phyloP scores from a whole-genome alignment of 2,329 filamentous ascomycete genomes.

The Purpureocillium takamizusanense region DNA sequence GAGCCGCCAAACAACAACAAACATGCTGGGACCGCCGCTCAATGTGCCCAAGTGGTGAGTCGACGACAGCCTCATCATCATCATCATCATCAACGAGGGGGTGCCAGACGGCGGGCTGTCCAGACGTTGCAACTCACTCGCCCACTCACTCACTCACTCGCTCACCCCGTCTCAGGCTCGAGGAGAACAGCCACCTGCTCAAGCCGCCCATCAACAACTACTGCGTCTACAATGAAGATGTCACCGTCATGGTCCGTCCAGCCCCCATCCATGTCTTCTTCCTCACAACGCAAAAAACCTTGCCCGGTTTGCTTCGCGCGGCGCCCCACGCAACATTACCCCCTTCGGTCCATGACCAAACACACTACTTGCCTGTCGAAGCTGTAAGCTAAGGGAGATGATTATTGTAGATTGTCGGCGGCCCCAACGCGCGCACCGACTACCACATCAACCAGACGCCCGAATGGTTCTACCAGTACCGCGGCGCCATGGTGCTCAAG shows the following conservation, averaged over 20 bases:
- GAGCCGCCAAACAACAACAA: too few species aligned
- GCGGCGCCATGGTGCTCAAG: conserved; percentile 87
- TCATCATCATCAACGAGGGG: too few species aligned
- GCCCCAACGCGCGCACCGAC: conserved; percentile 90
- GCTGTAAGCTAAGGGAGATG: background rate
- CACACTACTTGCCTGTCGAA: too few species aligned
- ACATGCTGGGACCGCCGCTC: conserved; percentile 41
- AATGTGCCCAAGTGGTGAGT: conserved; percentile 52
- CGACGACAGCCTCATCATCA: too few species aligned
- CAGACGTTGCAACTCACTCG: too few species aligned
- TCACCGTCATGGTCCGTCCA: conserved; percentile 65
- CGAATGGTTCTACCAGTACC: conserved; percentile 98
- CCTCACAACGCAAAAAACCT: too few species aligned
- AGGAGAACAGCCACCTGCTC: conserved; percentile 83
- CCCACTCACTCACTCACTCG: background rate
- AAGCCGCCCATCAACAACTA: conserved; percentile 96
- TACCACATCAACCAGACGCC: conserved; percentile 97
- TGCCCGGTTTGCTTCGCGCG: background rate
- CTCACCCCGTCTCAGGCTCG: conserved; percentile 64
- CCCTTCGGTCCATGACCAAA: background rate
- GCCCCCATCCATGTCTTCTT: too few species aligned
- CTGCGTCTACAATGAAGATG: conserved; percentile 81
- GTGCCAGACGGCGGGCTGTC: too few species aligned
- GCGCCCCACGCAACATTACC: background rate
- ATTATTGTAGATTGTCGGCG: conserved; percentile 66